A percentile compares a stretch with the other conserved stretches of the same genome.
These are phyloP conservation scores for Pseudogymnoascus sp. DNA, from an alignment of 2,329 filamentous ascomycete species.

Conservation along the genomic window DNA sequence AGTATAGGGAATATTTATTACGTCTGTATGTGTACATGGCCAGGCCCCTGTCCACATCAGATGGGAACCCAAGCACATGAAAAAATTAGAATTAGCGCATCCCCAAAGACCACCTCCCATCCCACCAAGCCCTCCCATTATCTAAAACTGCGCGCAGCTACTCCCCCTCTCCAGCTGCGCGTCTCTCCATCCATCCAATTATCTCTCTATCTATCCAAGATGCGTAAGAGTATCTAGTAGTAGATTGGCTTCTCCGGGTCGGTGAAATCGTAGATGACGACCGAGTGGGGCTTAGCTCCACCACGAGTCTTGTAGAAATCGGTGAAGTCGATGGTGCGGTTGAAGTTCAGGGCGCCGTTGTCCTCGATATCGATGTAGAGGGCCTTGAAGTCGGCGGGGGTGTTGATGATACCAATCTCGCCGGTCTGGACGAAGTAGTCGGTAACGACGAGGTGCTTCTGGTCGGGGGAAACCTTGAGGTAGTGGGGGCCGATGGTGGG, in stretches of 20 bases:
- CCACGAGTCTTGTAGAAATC: conserved; percentile 48
- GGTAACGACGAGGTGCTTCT: conserved; percentile 58
- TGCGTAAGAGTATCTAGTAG: conserved; percentile 31
- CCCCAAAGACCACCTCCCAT: conserved; percentile 1
- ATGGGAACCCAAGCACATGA: not conserved
- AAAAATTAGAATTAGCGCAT: not conserved
- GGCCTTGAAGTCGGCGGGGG: conserved; percentile 55
- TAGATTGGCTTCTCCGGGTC: conserved; percentile 47
- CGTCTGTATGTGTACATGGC: conserved; percentile 1
- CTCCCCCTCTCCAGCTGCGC: conserved; percentile 1
- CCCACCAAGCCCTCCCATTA: conserved; percentile 2
- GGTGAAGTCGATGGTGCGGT: conserved; percentile 53
- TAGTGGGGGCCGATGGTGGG: conserved; percentile 58
- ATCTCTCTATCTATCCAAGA: not conserved
- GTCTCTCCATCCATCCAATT: not conserved
- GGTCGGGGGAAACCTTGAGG: conserved; percentile 57
- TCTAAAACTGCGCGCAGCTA: conserved; percentile 1
- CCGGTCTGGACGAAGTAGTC: conserved; percentile 61
- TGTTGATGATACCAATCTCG: conserved; percentile 55
- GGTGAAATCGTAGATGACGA: conserved; percentile 47
- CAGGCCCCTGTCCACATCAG: not conserved
- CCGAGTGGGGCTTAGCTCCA: conserved; percentile 36
- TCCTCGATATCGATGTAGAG: conserved; percentile 54
- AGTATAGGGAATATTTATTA: conserved; percentile 5
- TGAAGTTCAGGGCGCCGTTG: conserved; percentile 52